These are phyloP conservation scores for Aspergillus ellipticus DNA, from an alignment of 495 filamentous ascomycete genomes.

Conservation along the genomic window DNA sequence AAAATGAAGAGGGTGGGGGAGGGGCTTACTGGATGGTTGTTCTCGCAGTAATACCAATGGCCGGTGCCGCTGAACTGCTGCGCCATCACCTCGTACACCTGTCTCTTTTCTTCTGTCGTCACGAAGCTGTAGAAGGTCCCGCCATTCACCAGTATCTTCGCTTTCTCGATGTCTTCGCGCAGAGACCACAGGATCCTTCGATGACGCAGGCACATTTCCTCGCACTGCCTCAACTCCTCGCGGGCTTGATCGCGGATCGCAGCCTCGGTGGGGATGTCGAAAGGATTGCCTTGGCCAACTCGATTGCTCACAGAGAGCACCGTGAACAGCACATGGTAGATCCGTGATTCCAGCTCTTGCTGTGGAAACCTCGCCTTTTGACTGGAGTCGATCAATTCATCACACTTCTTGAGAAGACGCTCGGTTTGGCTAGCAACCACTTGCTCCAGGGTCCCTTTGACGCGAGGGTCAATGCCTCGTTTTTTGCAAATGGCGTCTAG, in stretches of 20 bases:
- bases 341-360: conserved; percentile 6
- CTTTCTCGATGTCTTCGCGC: conserved; percentile 9
- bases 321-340: conserved; percentile 11
- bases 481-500: neutral
- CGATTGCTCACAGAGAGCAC: conserved; percentile 24
- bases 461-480: neutral
- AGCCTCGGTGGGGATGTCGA: neutral
- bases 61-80: conserved; percentile 48
- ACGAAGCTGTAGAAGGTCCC: conserved; percentile 37
- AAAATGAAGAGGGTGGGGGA: neutral
- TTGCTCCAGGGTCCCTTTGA: neutral
- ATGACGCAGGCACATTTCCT: neutral
- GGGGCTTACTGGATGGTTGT: conserved; percentile 52
- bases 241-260: neutral
- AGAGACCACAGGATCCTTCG: neutral
- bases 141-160: conserved; percentile 5
- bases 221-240: conserved; percentile 1
- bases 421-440: neutral
- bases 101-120: conserved; percentile 36
- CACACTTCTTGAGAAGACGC: conserved; percentile 1
- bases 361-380: neutral
- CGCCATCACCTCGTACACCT: conserved; percentile 49
- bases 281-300: conserved; percentile 20
- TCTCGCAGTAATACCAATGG: conserved; percentile 63
- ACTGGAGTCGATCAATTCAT: neutral